A percentile compares a stretch with the other conserved stretches of the same genome.
Conservation (phyloP, 2,329 filamentous ascomycete species). For the Colletotrichum salicis region DNA sequence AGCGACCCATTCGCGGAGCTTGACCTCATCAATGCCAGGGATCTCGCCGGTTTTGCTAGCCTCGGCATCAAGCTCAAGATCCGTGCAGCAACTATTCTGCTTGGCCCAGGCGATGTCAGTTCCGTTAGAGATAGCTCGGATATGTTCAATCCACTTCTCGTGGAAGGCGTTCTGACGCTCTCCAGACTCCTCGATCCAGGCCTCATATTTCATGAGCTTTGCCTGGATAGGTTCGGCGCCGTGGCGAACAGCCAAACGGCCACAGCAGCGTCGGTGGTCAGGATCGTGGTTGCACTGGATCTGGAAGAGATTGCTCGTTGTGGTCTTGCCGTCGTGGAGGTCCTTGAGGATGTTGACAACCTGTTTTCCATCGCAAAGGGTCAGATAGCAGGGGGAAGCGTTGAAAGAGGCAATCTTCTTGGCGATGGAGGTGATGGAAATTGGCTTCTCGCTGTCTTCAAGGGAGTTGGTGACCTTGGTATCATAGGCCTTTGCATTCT, state of each 20-base stretch:
- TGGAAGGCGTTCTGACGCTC: constrained; percentile 18
- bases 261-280: constrained; percentile 18
- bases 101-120: background rate
- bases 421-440: background rate
- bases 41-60: background rate
- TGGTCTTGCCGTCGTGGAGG: constrained; percentile 53
- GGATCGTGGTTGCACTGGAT: constrained; percentile 67
- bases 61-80: background rate
- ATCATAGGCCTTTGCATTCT: background rate
- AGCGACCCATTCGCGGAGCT: constrained; percentile 59
- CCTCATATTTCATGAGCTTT: constrained; percentile 37
- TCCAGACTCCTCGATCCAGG: constrained; percentile 44
- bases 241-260: background rate
- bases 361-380: constrained; percentile 60
- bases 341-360: constrained; percentile 68
- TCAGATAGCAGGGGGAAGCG: constrained; percentile 67
- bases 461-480: background rate
- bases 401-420: constrained; percentile 47
- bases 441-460: no score
- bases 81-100: constrained; percentile 20
- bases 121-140: constrained; percentile 2
- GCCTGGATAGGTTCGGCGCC: background rate
- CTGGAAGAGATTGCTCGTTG: constrained; percentile 61
- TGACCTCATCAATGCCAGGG: constrained; percentile 41
- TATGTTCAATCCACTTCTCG: constrained; percentile 22